Evolutionary conservation across 1,284 basidiomycete species (phyloP).

Genomic region (Pyrrhoderma lamaoense): DNA sequence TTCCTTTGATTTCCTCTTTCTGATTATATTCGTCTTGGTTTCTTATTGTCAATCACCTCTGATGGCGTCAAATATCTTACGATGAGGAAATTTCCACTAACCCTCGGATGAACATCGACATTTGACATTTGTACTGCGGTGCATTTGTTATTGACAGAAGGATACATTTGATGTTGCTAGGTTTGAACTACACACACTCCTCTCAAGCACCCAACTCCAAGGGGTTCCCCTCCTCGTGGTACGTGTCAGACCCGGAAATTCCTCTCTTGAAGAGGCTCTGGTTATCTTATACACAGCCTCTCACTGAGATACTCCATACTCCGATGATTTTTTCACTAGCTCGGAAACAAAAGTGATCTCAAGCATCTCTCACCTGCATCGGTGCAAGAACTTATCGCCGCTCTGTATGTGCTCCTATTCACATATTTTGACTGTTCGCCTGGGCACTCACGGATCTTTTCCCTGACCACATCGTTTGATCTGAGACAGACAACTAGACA

Average conservation of each 20-base stretch:
- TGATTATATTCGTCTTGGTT: no score
- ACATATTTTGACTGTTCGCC: neutral
- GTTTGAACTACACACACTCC: constrained; percentile 85
- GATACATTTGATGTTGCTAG: constrained; percentile 82
- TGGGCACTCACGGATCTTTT: neutral
- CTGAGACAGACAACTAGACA: constrained; percentile 60
- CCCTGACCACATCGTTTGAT: constrained; percentile 7
- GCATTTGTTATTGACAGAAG: constrained; percentile 34
- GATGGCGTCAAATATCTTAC: no score
- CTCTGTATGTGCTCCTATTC: constrained; percentile 47
- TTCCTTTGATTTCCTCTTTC: no score
- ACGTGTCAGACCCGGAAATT: constrained; percentile 1
- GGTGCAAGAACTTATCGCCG: constrained; percentile 82
- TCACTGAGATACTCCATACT: neutral
- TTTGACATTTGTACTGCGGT: neutral
- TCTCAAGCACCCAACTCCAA: constrained; percentile 64
- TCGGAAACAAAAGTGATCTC: constrained; percentile 96
- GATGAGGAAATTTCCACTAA: no score
- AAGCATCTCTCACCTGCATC: constrained; percentile 68
- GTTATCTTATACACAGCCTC: neutral
- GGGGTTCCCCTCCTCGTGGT: constrained; percentile 88
- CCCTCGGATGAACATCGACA: neutral
- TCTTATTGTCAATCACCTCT: no score
- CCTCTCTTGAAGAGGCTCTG: neutral
- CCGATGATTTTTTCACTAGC: constrained; percentile 32